Percentiles rank a stretch among this genome's conserved stretches.
phyloP scores from a whole-genome alignment of 805 yeast genomes.

The Yarrowia sp. region DNA sequence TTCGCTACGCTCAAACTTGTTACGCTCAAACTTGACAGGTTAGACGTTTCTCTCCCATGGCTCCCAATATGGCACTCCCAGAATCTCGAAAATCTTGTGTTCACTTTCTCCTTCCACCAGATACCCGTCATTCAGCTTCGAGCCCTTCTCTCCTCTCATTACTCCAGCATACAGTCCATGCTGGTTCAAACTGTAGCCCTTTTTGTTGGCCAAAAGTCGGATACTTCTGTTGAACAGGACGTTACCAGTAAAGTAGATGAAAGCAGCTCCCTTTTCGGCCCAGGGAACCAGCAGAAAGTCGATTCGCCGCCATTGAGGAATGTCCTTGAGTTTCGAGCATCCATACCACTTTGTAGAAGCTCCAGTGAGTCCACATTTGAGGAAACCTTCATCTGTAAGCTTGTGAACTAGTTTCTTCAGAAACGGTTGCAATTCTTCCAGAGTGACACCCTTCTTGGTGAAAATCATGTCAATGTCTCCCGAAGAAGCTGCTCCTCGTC shows the following conservation, averaged over 20 bases:
- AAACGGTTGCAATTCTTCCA: conserved; percentile 44
- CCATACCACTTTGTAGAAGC: conserved; percentile 49
- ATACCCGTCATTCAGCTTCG: conserved; percentile 41
- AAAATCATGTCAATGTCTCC: conserved; percentile 64
- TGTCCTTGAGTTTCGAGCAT: conserved; percentile 46
- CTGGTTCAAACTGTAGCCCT: conserved; percentile 54
- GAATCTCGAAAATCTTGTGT: conserved; percentile 54
- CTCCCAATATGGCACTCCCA: conserved; percentile 53
- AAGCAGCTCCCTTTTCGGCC: conserved; percentile 56
- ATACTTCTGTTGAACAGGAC: conserved; percentile 58
- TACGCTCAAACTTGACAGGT: too few relatives aligned
- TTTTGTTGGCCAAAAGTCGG: conserved; percentile 54
- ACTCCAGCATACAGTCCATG: conserved; percentile 53
- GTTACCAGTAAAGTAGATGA: conserved; percentile 64
- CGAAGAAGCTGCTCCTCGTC: conserved; percentile 56
- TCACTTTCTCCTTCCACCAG: conserved; percentile 57
- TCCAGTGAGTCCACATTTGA: conserved; percentile 44
- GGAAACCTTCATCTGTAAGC: conserved; percentile 49
- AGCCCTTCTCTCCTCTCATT: conserved; percentile 37
- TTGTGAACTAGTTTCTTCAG: conserved; percentile 44
- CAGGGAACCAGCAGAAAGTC: conserved; percentile 60
- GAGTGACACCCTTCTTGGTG: conserved; percentile 50
- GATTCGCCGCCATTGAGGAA: conserved; percentile 57
- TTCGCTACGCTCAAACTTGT: too few relatives aligned
- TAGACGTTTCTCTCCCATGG: conserved; percentile 50